Evolutionary conservation across 805 yeast genomes (phyloP), one percentile per base, ranked within the genome.

Genomic region (Huiozyma naganishii): DNA sequence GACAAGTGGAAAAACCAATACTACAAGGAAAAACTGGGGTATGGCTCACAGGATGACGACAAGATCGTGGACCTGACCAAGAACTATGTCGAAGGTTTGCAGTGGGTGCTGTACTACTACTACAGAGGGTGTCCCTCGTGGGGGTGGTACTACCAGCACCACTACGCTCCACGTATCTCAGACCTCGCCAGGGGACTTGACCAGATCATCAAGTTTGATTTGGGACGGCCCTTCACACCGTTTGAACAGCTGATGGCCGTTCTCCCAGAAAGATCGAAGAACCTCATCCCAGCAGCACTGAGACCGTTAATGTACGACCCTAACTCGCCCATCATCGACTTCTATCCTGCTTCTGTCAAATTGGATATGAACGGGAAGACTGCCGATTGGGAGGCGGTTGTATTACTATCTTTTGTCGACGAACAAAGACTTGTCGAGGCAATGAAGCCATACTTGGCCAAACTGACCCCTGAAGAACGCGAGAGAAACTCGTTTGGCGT

Each of bases 241-340:
- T 90, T 86, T 63, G 90, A 92, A 61, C 98, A 92, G 67, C 73
- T 92, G 54, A 92, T 90, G 98, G 90, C 95, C 13, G 98, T 92
- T 23, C 70, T 92, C 51, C 98, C 98, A 1, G 95, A 90, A 23
- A 79, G 97, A 69, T 88, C 97, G 4, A 77, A 75, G 43, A 69
- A 71, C 39, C 73, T 92, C 52, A 78, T 92, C 57, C 97, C 98
- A 1, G 60, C 70, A 6, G 77, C 77, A 13, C 83, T 83, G 61
- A 76, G 95, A 62, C 73, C 80, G 3, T 70, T 92, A 49, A 89
- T 92, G 95, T 78, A 80, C 10, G 95, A 89, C 46, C 79, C 78
- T 38, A 71, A 72, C 38, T 89, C 97, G 6, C 95, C 96, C 28
- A 87, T 92, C 51, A 73, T 73, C 44, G 97, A 88, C 54, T 88